Percentiles rank a stretch among this genome's conserved stretches.
phyloP scores from a whole-genome alignment of 441 rosid species.

The Populus tomentosa region DNA sequence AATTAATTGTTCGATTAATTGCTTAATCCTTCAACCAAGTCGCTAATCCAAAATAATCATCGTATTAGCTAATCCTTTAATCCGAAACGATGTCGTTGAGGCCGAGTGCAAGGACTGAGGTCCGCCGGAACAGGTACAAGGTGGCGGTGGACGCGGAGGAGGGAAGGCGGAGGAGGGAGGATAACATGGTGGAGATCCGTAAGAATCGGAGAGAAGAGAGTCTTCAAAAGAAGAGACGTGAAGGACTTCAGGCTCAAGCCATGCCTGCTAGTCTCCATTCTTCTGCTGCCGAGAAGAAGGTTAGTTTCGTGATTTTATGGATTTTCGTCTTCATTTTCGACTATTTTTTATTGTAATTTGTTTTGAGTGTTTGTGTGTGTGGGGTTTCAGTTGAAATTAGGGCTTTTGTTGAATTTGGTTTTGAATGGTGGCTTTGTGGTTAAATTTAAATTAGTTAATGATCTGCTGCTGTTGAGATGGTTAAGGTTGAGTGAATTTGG shows the following conservation, averaged over 20 bases:
- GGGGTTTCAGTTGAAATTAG: neutral
- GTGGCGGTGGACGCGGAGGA: conserved; percentile 93
- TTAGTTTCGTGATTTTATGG: conserved; percentile 11
- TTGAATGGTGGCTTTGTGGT: neutral
- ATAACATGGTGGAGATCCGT: conserved; percentile 93
- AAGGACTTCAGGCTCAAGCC: conserved; percentile 61
- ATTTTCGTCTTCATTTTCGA: neutral
- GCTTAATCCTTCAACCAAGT: neutral
- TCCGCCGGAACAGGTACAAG: conserved; percentile 74
- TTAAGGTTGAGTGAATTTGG: neutral
- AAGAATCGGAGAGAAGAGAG: conserved; percentile 86
- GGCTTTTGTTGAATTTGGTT: neutral
- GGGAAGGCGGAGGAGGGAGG: conserved; percentile 87
- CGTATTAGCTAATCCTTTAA: neutral
- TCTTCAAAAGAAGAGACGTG: conserved; percentile 82
- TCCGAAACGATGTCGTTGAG: conserved; percentile 62
- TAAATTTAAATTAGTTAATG: neutral
- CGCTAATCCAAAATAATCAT: neutral
- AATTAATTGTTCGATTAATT: neutral
- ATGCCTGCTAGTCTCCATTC: conserved; percentile 43
- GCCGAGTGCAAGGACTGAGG: conserved; percentile 75
- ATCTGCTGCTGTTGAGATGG: neutral
- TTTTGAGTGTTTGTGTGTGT: neutral
- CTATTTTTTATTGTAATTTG: neutral
- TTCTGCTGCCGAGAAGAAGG: conserved; percentile 63